These are phyloP conservation scores for Pseudozyma tsukubaensis DNA, from an alignment of 1,284 basidiomycete species.

Conservation along the genomic window DNA sequence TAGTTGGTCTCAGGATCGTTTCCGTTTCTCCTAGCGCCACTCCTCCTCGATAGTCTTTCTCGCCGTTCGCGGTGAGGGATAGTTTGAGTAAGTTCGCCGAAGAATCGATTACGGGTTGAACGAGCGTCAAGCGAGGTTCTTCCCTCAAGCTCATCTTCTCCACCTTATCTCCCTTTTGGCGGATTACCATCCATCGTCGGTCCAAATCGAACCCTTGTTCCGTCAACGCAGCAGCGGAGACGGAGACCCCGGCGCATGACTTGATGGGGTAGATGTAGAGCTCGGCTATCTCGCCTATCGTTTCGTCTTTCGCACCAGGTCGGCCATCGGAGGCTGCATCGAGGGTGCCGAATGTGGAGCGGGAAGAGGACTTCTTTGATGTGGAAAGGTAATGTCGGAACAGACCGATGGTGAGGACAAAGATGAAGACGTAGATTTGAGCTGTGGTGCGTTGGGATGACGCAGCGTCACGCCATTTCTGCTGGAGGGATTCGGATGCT, in stretches of 20 bases:
- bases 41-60: conserved; percentile 1
- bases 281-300: conserved; percentile 41
- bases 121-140: conserved; percentile 49
- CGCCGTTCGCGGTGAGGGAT: conserved; percentile 14
- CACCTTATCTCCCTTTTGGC: conserved; percentile 10
- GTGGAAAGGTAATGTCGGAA: conserved; percentile 21
- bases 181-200: conserved; percentile 56
- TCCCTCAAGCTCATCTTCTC: conserved; percentile 44
- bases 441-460: conserved; percentile 25
- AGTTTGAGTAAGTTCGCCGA: conserved; percentile 17
- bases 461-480: conserved; percentile 24
- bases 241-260: conserved; percentile 42
- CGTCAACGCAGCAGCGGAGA: conserved; percentile 19
- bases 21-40: conserved; percentile 24
- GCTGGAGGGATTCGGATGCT: conserved; percentile 34
- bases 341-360: conserved; percentile 8
- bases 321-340: background rate
- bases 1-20: conserved; percentile 27
- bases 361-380: conserved; percentile 1
- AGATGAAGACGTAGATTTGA: conserved; percentile 40
- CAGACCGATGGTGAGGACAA: conserved; percentile 32
- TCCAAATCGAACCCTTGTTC: conserved; percentile 56
- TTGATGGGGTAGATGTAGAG: conserved; percentile 60
- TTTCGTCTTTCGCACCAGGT: conserved; percentile 45
- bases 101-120: conserved; percentile 39